Base-by-base conservation (phyloP, 2,329 filamentous ascomycete genomes). In the Hypocrella siamensis region DNA sequence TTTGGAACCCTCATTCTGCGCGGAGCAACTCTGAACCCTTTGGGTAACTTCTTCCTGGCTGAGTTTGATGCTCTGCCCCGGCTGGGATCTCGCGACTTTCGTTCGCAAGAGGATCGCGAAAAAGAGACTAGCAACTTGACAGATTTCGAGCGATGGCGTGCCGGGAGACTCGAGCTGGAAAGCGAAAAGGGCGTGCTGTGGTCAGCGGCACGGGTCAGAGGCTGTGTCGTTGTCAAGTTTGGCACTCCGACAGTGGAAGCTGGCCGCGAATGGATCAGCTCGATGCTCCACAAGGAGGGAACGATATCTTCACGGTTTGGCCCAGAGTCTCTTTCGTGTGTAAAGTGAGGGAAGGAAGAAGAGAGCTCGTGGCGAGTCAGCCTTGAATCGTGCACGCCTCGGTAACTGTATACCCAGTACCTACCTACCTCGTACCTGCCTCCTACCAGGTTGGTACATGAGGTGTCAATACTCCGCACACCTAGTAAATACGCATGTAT, bases 161-260 rank as follows among this genome's bases (percentile, higher is more conserved):
- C 51, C 18, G 48, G 48, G 31, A 65, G 79, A 37, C 58, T 79
- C 15, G 48, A 53, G 33, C 60, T 63, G 46, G 80, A 90, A 51
- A 65, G 56, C 38, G 47, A 54, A 8, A 60, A 67, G 30, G 69
- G 69, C 12, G 53, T 93, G 4, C 60, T 88, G 4, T 93, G 85
- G 83, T 86, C 84, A 17, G 82, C 80, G 10, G 81, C 85, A 11
- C 69, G 67, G 17, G 74, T 92, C 21, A 68, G 85, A 32, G 79
- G 83, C 4, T 93, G 88, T 46, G 78, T 90, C 4, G 67, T 94
- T 17, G 79, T 96, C 42, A 96, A 96, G 52, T 92, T 96, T 51
- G 84, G 82, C 2, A 82, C 86, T 2, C 67, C 65, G 33, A 78
- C 77, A 28, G 78, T 93, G 17, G 85, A 96, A 51, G 79, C 77